Conservation (phyloP, 2,329 filamentous ascomycete genomes). For the Rugonectria rugulosa region DNA sequence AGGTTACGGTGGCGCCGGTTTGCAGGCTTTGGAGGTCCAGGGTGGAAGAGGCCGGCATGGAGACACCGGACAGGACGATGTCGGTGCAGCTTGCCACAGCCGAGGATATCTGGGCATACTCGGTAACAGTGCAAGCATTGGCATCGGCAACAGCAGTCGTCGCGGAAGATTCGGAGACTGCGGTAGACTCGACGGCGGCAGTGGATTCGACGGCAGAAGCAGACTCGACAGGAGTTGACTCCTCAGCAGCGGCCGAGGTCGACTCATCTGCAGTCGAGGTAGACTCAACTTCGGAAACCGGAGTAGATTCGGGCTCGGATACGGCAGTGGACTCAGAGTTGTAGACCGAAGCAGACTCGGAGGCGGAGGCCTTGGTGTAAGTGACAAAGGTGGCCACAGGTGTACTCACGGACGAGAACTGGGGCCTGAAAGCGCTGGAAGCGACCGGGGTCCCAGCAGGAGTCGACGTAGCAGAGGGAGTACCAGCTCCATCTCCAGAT, state of each 20-base stretch:
- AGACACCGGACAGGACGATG: constrained; percentile 16
- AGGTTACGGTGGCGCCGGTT: constrained; percentile 17
- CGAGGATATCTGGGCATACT: constrained; percentile 19
- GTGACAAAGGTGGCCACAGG: neutral
- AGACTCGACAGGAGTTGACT: neutral
- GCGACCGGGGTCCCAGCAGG: neutral
- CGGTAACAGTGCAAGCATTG: constrained; percentile 15
- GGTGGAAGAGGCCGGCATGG: constrained; percentile 18
- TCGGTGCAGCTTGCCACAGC: constrained; percentile 20
- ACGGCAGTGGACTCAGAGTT: neutral
- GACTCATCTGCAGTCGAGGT: neutral
- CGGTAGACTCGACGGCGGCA: neutral
- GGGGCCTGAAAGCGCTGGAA: neutral
- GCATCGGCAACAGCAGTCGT: constrained; percentile 6
- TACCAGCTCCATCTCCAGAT: neutral
- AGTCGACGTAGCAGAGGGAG: constrained; percentile 9
- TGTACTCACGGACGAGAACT: neutral
- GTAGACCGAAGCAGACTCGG: neutral
- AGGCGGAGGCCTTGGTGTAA: neutral
- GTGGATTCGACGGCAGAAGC: neutral
- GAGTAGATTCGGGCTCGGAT: neutral
- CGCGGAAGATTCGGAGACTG: neutral
- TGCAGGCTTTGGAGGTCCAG: constrained; percentile 20
- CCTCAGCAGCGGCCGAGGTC: neutral
- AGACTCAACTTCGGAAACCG: neutral